Base-by-base conservation (phyloP, 176 grass and related monocot species). In the Dendrocalamus sinicus region DNA sequence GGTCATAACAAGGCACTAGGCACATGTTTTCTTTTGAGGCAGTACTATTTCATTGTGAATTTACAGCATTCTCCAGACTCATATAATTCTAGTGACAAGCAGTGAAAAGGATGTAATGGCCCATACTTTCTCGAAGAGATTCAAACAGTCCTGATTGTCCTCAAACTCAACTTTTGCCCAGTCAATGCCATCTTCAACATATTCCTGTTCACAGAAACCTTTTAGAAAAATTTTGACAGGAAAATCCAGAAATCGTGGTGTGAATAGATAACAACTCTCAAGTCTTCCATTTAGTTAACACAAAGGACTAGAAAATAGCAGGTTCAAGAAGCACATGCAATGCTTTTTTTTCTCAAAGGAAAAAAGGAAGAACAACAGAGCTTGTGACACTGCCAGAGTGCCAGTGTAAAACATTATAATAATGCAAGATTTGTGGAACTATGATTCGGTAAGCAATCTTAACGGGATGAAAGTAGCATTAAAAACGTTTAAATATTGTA, bases 111-210 rank as follows among this genome's bases (percentile, higher is more conserved):
- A 58, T 73, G n/a, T 19, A 81, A 24, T 52, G 69, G 14, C 12
- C 37, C 90, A 67, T 92, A 95, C 93, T 90, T 96, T 99, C 79
- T 99, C 96, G 43, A 99, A 96, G 67, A 99, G 86, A 89, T 92
- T 92, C 75, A 99, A 86, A 80, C 96, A 96, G 52, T 92, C 90
- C 84, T 95, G 84, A 54, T 99, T 99, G 76, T 99, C 96, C 78
- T 96, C 96, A 84, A 99, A 99, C 37, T 99, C 92, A 84, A 99
- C 96, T 75, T 99, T 99, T 71, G 91, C 88, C 96, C 96, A 99
- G 82, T 99, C 96, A 61, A 99, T 99, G 73, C 96, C 96, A 82
- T 99, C 96, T 66, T 99, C 92, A 82, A 96, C 82, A 75, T 99
- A 99, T 88, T 99, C 96, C 93, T 95, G 88, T 43, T 54, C 51